Percentiles rank a stretch among this genome's conserved stretches.
phyloP scores from a whole-genome alignment of 2,329 filamentous ascomycete genomes.

The Colletotrichum caudatum region DNA sequence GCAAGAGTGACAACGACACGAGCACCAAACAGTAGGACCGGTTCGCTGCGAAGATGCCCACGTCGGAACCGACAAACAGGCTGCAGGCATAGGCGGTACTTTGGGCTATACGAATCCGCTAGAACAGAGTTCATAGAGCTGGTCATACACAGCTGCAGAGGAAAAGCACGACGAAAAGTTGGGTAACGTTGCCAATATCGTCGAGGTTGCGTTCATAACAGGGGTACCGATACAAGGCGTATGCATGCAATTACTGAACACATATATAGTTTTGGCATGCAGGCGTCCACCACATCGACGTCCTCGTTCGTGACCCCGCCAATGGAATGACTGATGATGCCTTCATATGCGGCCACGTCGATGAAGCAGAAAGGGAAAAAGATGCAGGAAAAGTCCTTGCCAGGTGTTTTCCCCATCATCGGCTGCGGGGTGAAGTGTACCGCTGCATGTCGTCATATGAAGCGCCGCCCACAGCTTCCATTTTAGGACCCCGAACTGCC shows the following conservation, averaged over 20 bases:
- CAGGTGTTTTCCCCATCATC: neutral
- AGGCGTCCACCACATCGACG: slow-evolving; percentile 10
- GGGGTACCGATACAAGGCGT: too few relatives aligned
- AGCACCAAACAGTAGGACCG: slow-evolving; percentile 34
- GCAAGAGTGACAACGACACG: slow-evolving; percentile 34
- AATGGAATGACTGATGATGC: slow-evolving; percentile 31
- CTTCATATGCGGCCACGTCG: slow-evolving; percentile 42
- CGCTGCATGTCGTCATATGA: neutral
- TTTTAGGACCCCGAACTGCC: too few relatives aligned
- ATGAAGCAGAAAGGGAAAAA: slow-evolving; percentile 18
- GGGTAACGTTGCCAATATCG: slow-evolving; percentile 44
- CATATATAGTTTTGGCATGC: too few relatives aligned
- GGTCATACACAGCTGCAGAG: slow-evolving; percentile 45
- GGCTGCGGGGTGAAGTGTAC: neutral
- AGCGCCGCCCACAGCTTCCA: neutral
- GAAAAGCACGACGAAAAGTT: slow-evolving; percentile 44
- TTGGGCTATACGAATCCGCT: too few relatives aligned
- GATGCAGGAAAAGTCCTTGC: neutral
- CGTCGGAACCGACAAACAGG: too few relatives aligned
- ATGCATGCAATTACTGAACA: too few relatives aligned
- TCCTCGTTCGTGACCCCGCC: slow-evolving; percentile 41
- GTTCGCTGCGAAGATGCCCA: too few relatives aligned
- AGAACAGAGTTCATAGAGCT: slow-evolving; percentile 13
- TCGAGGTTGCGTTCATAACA: slow-evolving; percentile 40
- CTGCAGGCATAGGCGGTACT: too few relatives aligned